Evolutionary conservation across 495 filamentous ascomycete species (phyloP).

Genomic region (Aspergillus baeticus): DNA sequence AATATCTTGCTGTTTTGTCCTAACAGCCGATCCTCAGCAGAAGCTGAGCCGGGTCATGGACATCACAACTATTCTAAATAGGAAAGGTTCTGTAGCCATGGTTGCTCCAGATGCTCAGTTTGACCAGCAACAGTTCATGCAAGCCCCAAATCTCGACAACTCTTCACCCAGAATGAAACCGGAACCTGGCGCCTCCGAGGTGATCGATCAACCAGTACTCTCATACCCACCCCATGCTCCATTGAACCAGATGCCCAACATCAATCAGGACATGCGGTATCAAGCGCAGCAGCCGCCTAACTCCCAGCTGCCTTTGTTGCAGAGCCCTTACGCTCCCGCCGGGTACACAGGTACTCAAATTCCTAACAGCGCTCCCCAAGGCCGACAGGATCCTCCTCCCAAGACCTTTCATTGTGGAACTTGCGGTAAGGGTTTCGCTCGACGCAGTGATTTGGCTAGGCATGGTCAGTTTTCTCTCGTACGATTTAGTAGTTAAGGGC

Average conservation of each 20-base stretch:
- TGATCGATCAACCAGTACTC: conserved; percentile 60
- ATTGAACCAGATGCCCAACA: conserved; percentile 47
- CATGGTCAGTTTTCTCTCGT: conserved; percentile 65
- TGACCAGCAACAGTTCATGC: conserved; percentile 54
- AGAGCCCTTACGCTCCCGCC: conserved; percentile 45
- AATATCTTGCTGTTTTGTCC: conserved; percentile 23
- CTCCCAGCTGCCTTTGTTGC: conserved; percentile 57
- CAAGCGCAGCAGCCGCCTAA: conserved; percentile 55
- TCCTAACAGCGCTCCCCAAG: conserved; percentile 36
- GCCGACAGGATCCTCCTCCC: conserved; percentile 53
- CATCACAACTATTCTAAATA: conserved; percentile 68
- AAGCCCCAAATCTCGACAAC: conserved; percentile 42
- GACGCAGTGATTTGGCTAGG: conserved; percentile 89
- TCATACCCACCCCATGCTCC: conserved; percentile 55
- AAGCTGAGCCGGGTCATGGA: conserved; percentile 58
- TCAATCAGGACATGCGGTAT: conserved; percentile 51
- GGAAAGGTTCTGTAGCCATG: conserved; percentile 56
- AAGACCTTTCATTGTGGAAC: conserved; percentile 92
- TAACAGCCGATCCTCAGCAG: conserved; percentile 33
- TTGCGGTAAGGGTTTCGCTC: conserved; percentile 89
- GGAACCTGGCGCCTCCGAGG: conserved; percentile 70
- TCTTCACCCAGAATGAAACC: conserved; percentile 54
- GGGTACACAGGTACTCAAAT: conserved; percentile 38
- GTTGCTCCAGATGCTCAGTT: conserved; percentile 53
- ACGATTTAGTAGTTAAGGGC: background rate